Conservation (phyloP, 148 eudicot genomes). For the Camellia lanceoleosa region DNA sequence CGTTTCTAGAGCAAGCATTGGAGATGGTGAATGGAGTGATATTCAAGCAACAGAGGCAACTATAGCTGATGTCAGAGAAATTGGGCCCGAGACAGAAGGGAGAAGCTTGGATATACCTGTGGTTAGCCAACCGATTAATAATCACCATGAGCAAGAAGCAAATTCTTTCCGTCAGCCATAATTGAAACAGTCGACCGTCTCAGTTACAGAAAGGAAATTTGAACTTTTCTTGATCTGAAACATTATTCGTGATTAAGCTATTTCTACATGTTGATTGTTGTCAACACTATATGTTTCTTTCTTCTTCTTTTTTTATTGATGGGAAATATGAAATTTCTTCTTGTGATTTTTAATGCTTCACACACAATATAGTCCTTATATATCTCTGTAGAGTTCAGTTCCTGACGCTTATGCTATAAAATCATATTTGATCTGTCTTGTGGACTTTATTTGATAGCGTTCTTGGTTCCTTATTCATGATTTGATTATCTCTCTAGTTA, state of each 20-base stretch:
- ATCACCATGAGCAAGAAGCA: constrained; percentile 42
- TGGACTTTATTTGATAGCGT: too few species aligned
- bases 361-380: too few species aligned
- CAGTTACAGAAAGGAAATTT: not conserved
- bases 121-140: constrained; percentile 41
- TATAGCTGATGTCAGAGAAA: constrained; percentile 89
- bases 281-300: not conserved
- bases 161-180: constrained; percentile 37
- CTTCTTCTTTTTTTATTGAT: not conserved
- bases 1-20: constrained; percentile 48
- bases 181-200: constrained; percentile 1
- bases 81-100: constrained; percentile 48
- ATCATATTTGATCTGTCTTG: too few species aligned
- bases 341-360: not conserved
- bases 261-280: not conserved
- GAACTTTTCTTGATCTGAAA: constrained; percentile 6
- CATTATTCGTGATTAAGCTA: not conserved
- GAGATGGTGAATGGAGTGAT: constrained; percentile 84
- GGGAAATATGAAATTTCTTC: not conserved
- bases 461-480: too few species aligned
- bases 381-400: too few species aligned
- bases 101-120: constrained; percentile 80
- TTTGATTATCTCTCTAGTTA: too few species aligned
- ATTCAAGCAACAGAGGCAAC: constrained; percentile 81
- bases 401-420: too few species aligned